These are phyloP conservation scores for Solanum tarapatanum DNA, from an alignment of 257 asterid genomes.

Conservation along the genomic window DNA sequence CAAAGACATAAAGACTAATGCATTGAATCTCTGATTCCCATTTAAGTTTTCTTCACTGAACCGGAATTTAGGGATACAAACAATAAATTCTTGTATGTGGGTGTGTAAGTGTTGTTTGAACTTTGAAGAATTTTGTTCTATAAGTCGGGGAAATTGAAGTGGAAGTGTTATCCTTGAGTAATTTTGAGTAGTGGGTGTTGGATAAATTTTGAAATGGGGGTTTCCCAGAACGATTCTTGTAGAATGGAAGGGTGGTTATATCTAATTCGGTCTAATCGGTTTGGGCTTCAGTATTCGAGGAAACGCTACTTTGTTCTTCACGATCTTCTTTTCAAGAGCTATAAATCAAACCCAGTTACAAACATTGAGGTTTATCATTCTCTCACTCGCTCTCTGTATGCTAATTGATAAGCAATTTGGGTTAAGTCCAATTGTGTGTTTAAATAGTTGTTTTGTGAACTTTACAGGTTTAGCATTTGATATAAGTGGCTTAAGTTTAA, in stretches of 20 bases:
- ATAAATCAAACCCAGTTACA: conserved; percentile 65
- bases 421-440: neutral
- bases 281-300: conserved; percentile 84
- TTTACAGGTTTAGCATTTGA: neutral
- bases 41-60: neutral
- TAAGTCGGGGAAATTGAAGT: neutral
- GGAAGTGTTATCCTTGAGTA: neutral
- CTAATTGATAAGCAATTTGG: neutral
- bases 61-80: neutral
- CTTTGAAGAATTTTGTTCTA: neutral
- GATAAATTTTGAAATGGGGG: conserved; percentile 22
- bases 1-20: neutral
- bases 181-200: neutral
- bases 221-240: conserved; percentile 42
- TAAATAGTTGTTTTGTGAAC: neutral
- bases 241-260: conserved; percentile 94
- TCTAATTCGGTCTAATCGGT: conserved; percentile 73
- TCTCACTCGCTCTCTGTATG: neutral
- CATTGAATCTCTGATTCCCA: neutral
- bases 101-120: neutral
- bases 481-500: neutral
- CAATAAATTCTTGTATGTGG: neutral
- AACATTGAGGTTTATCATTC: conserved; percentile 36
- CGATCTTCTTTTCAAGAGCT: conserved; percentile 75
- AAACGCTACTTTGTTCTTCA: conserved; percentile 86